These are phyloP conservation scores for Wickerhamomyces rabaulensis DNA, from an alignment of 805 yeast genomes.

Conservation along the genomic window DNA sequence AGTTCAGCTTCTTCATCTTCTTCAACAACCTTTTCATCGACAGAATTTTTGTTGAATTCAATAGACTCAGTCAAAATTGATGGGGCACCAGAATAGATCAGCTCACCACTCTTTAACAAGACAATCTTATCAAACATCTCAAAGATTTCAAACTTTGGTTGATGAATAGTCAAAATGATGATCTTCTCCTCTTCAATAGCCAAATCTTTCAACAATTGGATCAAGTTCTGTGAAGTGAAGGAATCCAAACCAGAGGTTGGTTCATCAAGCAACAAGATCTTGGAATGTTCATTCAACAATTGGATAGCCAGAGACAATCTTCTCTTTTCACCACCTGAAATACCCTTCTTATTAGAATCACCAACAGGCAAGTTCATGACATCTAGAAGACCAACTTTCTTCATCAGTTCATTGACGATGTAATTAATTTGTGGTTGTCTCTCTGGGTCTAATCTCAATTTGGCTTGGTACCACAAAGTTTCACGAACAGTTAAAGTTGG, in stretches of 20 bases:
- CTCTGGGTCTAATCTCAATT: slow-evolving; percentile 49
- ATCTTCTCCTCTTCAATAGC: slow-evolving; percentile 56
- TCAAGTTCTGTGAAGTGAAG: slow-evolving; percentile 65
- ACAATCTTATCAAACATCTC: slow-evolving; percentile 68
- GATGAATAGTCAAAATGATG: slow-evolving; percentile 75
- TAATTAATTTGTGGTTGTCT: slow-evolving; percentile 37
- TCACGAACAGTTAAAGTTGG: slow-evolving; percentile 74
- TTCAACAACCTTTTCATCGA: slow-evolving; percentile 24
- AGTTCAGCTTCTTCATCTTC: slow-evolving; percentile 41
- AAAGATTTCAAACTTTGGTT: slow-evolving; percentile 69
- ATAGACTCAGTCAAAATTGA: slow-evolving; percentile 43
- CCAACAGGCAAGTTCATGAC: slow-evolving; percentile 37
- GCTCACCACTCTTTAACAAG: slow-evolving; percentile 32
- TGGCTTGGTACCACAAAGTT: slow-evolving; percentile 69
- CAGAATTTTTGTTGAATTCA: slow-evolving; percentile 11
- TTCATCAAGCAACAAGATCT: slow-evolving; percentile 70
- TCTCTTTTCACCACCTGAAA: slow-evolving; percentile 78
- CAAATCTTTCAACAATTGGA: slow-evolving; percentile 52
- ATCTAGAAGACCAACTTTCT: slow-evolving; percentile 57
- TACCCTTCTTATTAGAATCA: slow-evolving; percentile 53
- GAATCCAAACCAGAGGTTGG: slow-evolving; percentile 89
- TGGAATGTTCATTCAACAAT: slow-evolving; percentile 58
- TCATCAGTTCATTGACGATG: slow-evolving; percentile 51
- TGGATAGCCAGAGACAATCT: slow-evolving; percentile 81
- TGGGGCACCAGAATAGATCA: slow-evolving; percentile 58